These are phyloP conservation scores for Salisapilia sapeloensis DNA, from an alignment of 352 stramenopile species.

Conservation along the genomic window DNA sequence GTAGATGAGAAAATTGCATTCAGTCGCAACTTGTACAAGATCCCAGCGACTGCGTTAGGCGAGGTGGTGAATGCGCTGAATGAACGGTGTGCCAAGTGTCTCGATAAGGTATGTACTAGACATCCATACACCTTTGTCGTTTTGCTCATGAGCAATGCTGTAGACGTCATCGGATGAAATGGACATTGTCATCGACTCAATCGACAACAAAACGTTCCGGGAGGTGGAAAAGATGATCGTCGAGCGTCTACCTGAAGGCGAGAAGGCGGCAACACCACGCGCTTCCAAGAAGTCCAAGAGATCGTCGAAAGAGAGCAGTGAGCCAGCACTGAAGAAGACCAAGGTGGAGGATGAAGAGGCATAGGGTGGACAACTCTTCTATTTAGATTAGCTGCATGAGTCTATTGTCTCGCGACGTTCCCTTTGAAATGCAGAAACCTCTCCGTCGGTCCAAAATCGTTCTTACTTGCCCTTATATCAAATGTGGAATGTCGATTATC, in stretches of 20 bases:
- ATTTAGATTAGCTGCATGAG: too few species aligned
- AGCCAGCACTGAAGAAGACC: too few species aligned
- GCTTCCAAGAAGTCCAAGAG: slow-evolving; percentile 23
- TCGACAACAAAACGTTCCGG: slow-evolving; percentile 80
- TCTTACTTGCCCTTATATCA: too few species aligned
- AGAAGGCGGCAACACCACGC: slow-evolving; percentile 41
- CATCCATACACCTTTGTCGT: background rate
- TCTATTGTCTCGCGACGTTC: too few species aligned
- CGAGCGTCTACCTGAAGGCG: slow-evolving; percentile 50
- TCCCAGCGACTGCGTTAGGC: slow-evolving; percentile 49
- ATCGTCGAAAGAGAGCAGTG: slow-evolving; percentile 15
- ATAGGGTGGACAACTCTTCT: too few species aligned
- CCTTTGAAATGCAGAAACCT: too few species aligned
- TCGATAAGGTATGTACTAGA: slow-evolving; percentile 41
- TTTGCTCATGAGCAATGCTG: background rate
- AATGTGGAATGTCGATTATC: too few species aligned
- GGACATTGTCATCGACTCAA: slow-evolving; percentile 78
- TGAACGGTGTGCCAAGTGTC: slow-evolving; percentile 66
- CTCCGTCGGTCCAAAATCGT: too few species aligned
- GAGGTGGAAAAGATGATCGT: slow-evolving; percentile 67
- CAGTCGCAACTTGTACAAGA: slow-evolving; percentile 83
- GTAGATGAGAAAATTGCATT: slow-evolving; percentile 75
- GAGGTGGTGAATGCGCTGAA: slow-evolving; percentile 69
- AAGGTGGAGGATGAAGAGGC: too few species aligned
- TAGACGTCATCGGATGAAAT: slow-evolving; percentile 73